phyloP scores from a whole-genome alignment of 495 filamentous ascomycete genomes.

The Penicillium tannophilum region DNA sequence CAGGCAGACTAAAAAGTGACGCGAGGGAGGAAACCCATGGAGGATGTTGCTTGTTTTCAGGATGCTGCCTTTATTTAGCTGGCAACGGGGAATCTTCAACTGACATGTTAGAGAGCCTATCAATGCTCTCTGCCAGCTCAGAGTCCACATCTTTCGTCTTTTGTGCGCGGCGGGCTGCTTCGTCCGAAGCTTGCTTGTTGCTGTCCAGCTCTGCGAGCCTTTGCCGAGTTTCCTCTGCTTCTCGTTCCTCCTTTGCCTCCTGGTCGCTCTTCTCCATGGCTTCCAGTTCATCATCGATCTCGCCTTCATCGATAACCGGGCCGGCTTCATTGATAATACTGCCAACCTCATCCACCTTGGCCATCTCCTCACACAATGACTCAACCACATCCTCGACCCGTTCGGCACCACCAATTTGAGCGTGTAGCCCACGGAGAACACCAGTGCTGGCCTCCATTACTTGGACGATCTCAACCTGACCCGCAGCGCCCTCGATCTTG shows the following conservation, averaged over 20 bases:
- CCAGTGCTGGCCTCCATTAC: constrained; percentile 78
- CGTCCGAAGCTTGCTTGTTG: constrained; percentile 38
- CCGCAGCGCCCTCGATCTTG: constrained; percentile 81
- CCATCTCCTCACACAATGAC: constrained; percentile 76
- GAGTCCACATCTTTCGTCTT: constrained; percentile 31
- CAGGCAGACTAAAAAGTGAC: neutral
- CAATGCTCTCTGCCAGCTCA: constrained; percentile 43
- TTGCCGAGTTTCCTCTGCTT: constrained; percentile 45
- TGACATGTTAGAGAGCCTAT: constrained; percentile 45
- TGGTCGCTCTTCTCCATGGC: constrained; percentile 69
- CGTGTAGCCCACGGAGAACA: constrained; percentile 72
- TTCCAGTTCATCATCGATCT: constrained; percentile 88
- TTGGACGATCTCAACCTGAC: constrained; percentile 75
- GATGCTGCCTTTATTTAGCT: constrained; percentile 19
- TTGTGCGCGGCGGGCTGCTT: constrained; percentile 32
- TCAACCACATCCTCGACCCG: constrained; percentile 75
- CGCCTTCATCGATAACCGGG: constrained; percentile 71
- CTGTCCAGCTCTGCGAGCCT: constrained; percentile 49
- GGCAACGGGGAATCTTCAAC: constrained; percentile 41
- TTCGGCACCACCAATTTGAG: constrained; percentile 74
- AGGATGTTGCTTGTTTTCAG: neutral
- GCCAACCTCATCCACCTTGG: constrained; percentile 78
- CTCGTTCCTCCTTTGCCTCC: constrained; percentile 55
- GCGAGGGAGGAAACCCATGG: neutral
- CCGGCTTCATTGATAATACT: constrained; percentile 67